A percentile compares a stretch with the other conserved stretches of the same genome.
These are phyloP conservation scores for Bruguiera gymnorhiza DNA, from an alignment of 345 rosid species.

Conservation along the genomic window DNA sequence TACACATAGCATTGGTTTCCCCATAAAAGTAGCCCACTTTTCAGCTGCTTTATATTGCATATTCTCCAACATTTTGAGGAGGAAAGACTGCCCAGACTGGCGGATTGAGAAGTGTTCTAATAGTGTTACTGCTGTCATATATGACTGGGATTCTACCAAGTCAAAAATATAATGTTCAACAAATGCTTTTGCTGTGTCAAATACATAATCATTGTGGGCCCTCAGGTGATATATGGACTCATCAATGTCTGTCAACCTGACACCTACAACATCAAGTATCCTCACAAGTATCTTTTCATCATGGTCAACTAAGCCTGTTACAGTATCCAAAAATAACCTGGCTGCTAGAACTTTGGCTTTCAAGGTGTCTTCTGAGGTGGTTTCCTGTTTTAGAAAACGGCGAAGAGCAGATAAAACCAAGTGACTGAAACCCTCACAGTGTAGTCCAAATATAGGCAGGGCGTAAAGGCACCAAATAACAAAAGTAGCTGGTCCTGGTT, in stretches of 20 bases:
- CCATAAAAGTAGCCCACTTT: conserved; percentile 93
- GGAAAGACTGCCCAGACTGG: conserved; percentile 68
- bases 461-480: conserved; percentile 54
- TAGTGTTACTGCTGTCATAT: conserved; percentile 68
- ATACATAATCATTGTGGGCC: conserved; percentile 27
- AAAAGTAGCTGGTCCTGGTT: conserved; percentile 73
- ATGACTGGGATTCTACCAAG: conserved; percentile 56
- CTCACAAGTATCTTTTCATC: conserved; percentile 60
- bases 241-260: conserved; percentile 51
- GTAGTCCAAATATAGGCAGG: conserved; percentile 65
- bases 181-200: conserved; percentile 35
- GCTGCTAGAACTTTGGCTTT: conserved; percentile 63
- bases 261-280: conserved; percentile 56
- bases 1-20: conserved; percentile 60
- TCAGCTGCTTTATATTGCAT: conserved; percentile 79
- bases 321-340: conserved; percentile 47
- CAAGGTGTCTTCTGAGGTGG: conserved; percentile 35
- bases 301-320: conserved; percentile 47
- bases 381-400: conserved; percentile 46
- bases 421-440: conserved; percentile 88
- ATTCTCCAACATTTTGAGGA: conserved; percentile 67
- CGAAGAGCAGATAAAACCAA: conserved; percentile 73
- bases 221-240: conserved; percentile 39
- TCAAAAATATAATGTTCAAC: conserved; percentile 58
- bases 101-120: conserved; percentile 78